phyloP scores from a whole-genome alignment of 2,329 filamentous ascomycete genomes.

The Paecilomyces sp. region DNA sequence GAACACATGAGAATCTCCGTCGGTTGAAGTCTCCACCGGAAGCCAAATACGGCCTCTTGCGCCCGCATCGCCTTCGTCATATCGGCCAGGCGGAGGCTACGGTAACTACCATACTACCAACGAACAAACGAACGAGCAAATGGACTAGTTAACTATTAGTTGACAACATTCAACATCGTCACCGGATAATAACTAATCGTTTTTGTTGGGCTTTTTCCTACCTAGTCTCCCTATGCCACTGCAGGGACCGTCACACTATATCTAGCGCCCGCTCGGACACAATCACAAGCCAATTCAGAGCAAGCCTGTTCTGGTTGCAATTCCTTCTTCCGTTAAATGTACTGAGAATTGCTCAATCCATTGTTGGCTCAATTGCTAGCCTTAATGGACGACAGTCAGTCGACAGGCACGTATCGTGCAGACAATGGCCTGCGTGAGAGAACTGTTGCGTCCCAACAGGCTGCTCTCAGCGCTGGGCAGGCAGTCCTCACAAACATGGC shows the following conservation, averaged over 20 bases:
- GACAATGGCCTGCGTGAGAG: conserved; percentile 43
- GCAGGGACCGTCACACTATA: not conserved
- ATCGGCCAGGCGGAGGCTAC: not conserved
- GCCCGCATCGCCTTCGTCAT: not conserved
- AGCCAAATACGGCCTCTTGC: not conserved
- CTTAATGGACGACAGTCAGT: conserved; percentile 31
- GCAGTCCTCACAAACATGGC: conserved; percentile 32
- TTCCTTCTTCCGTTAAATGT: not conserved
- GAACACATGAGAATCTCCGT: not conserved
- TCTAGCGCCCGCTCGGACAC: not conserved
- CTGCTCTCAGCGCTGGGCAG: conserved; percentile 40
- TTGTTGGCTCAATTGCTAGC: conserved; percentile 8
- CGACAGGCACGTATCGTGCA: conserved; percentile 27
- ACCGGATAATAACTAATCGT: not conserved
- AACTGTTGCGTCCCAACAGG: conserved; percentile 25
- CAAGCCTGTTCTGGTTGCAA: not conserved
- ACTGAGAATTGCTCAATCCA: not conserved
- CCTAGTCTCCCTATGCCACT: not conserved
- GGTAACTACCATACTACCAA: not conserved
- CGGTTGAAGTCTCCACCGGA: not conserved
- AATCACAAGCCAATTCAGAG: not conserved
- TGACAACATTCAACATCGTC: no score
- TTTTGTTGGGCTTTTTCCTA: not conserved
- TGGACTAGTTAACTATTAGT: no score
- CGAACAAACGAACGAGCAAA: not conserved